Evolutionary conservation across 176 grass and related monocot species (phyloP), one percentile per base, ranked within the genome.

Genomic region (Musa schizocarpa): DNA sequence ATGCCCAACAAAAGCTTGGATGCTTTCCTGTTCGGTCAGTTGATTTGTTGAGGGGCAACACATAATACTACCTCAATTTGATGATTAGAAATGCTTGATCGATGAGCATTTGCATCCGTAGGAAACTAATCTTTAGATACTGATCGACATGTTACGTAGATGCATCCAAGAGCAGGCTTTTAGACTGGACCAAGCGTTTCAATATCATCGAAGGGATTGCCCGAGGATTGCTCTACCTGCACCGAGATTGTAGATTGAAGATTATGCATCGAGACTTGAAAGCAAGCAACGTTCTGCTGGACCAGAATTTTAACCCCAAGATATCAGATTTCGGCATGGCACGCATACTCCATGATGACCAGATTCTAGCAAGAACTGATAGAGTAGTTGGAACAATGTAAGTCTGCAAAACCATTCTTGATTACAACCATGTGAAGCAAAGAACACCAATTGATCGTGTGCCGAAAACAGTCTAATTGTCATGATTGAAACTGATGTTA

Each of bases 221-320:
- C 65, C 34, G 58, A 52, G 74, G 75, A 23, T 4, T 77, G 3
- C 59, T 77, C 4, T 77, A 77, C 48, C 75, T 77, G 16, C 75
- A 77, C 19, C 26, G 58, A 20, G 58, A 77, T 23, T 77, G 43
- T 19, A 65, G 61, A 77, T 59, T 77, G 20, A 77, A 23, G 1
- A 77, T 77, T 22, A 77, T 77, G 22, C 75, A 77, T 24, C 50
- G 75, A 16, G 75, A 77, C 65, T n/a, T 77, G 10, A 77, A 77
- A 65, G 58, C 59, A 50, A 59, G 55, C 34, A 77, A 77, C n/a
- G 52, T 77, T 23, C 59, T 77, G 12, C 51, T 77, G 5, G 59
- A 77, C 14, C 49, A 65, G 26, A 17, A 77, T 2, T 63, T 65
- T 17, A 26, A 63, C 7, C 59, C 75, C 2, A 77, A 64, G 16